Evolutionary conservation across 2,329 filamentous ascomycete species (phyloP).

Genomic region (Fusarium incarnatum): DNA sequence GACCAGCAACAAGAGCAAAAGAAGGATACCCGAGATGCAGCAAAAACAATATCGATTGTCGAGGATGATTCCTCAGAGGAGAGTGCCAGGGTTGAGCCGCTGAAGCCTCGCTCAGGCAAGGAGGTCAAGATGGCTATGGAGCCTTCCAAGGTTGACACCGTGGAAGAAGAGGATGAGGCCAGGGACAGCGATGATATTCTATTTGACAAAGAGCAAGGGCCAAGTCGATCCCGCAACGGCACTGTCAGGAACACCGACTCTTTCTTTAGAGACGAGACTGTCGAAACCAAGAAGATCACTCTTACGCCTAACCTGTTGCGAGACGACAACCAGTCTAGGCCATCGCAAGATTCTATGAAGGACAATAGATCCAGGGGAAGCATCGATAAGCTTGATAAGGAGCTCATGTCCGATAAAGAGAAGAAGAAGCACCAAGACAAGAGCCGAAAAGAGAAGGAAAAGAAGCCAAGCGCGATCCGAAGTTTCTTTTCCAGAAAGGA

Average conservation of each 20-base stretch:
- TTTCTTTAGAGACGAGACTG: slow-evolving; percentile 95
- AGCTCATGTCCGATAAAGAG: slow-evolving; percentile 73
- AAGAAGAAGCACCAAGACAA: slow-evolving; percentile 79
- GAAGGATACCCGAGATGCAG: slow-evolving; percentile 46
- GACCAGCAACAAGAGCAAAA: slow-evolving; percentile 47
- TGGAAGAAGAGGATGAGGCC: slow-evolving; percentile 51
- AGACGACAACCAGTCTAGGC: slow-evolving; percentile 74
- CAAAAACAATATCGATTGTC: slow-evolving; percentile 48
- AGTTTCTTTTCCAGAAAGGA: slow-evolving; percentile 73
- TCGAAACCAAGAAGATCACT: slow-evolving; percentile 97
- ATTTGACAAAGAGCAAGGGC: slow-evolving; percentile 65
- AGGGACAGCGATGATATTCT: slow-evolving; percentile 75
- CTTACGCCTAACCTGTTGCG: slow-evolving; percentile 92
- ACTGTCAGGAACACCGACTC: slow-evolving; percentile 93
- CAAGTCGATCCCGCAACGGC: slow-evolving; percentile 80
- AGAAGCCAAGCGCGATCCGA: slow-evolving; percentile 67
- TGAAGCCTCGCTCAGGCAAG: slow-evolving; percentile 61
- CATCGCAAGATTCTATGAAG: slow-evolving; percentile 62
- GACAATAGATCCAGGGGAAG: slow-evolving; percentile 71
- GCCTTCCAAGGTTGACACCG: slow-evolving; percentile 48
- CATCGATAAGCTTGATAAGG: slow-evolving; percentile 74
- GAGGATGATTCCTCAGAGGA: slow-evolving; percentile 59
- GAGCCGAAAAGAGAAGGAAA: slow-evolving; percentile 79
- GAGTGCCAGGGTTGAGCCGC: slow-evolving; percentile 66
- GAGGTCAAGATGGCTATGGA: slow-evolving; percentile 53